Evolutionary conservation across 768 basidiomycete genomes (phyloP).

Genomic region (Filobasidium floriforme): DNA sequence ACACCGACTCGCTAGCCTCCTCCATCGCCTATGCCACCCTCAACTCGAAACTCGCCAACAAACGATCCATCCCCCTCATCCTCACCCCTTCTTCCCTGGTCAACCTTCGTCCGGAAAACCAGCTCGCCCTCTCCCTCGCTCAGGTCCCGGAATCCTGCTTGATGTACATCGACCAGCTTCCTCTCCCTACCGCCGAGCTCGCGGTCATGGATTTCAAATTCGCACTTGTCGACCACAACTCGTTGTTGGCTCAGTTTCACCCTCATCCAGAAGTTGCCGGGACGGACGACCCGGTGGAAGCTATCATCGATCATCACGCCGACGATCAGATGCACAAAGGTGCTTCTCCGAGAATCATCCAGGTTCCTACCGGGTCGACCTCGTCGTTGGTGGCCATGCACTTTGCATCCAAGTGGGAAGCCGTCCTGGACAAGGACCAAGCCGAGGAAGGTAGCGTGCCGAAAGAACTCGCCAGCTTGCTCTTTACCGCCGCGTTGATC

Average conservation of each 20-base stretch:
- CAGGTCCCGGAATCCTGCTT: constrained; percentile 30
- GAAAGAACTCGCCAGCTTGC: constrained; percentile 63
- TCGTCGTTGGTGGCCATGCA: constrained; percentile 58
- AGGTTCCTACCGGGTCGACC: constrained; percentile 64
- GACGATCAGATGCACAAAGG: constrained; percentile 67
- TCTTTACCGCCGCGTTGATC: constrained; percentile 71
- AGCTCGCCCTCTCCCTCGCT: constrained; percentile 61
- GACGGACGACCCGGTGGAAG: constrained; percentile 53
- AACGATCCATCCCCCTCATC: constrained; percentile 61
- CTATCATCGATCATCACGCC: constrained; percentile 82
- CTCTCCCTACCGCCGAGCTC: constrained; percentile 63
- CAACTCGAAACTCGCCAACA: constrained; percentile 54
- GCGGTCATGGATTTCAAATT: constrained; percentile 56
- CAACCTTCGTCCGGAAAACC: constrained; percentile 75
- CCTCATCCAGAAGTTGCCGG: constrained; percentile 42
- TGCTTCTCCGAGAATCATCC: constrained; percentile 59
- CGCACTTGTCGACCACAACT: constrained; percentile 87
- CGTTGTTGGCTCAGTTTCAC: constrained; percentile 47
- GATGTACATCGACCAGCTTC: constrained; percentile 52
- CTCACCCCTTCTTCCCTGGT: constrained; percentile 65
- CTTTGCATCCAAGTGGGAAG: constrained; percentile 46
- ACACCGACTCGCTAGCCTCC: constrained; percentile 82
- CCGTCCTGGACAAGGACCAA: constrained; percentile 19
- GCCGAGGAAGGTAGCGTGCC: constrained; percentile 46
- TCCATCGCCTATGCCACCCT: constrained; percentile 79